Evolutionary conservation across 495 filamentous ascomycete genomes (phyloP).

Genomic region (Daldinia decipiens): DNA sequence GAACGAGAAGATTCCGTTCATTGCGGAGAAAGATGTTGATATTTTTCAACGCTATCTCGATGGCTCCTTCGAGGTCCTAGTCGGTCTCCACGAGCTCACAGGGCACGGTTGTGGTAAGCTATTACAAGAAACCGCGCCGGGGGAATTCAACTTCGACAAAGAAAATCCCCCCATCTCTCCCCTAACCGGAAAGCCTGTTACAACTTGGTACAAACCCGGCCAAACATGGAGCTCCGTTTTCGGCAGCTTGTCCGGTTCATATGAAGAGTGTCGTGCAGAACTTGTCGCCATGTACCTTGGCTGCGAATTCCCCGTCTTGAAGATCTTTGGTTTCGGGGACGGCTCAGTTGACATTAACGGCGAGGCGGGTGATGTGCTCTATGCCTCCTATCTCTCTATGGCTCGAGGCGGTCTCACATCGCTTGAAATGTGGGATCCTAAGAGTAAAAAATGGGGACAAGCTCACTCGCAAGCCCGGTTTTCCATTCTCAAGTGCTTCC

Average conservation of each 20-base stretch:
- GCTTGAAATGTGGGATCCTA: constrained; percentile 89
- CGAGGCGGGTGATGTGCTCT: constrained; percentile 86
- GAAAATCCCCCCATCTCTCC: constrained; percentile 83
- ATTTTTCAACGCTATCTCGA: constrained; percentile 85
- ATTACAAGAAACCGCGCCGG: constrained; percentile 84
- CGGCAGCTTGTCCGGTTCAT: constrained; percentile 82
- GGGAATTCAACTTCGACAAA: constrained; percentile 86
- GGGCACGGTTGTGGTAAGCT: constrained; percentile 97
- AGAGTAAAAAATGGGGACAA: constrained; percentile 91
- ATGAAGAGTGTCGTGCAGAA: constrained; percentile 80
- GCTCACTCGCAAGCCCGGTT: constrained; percentile 95
- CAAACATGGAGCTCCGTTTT: constrained; percentile 96
- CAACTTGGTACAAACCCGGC: constrained; percentile 90
- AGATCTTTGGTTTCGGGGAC: constrained; percentile 92
- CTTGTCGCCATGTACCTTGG: constrained; percentile 93
- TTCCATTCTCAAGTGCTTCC: constrained; percentile 89
- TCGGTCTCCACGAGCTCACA: constrained; percentile 93
- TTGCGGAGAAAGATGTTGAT: constrained; percentile 74
- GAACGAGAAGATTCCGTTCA: constrained; percentile 90
- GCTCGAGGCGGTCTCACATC: constrained; percentile 86
- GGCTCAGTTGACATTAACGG: constrained; percentile 73
- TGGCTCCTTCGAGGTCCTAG: constrained; percentile 91
- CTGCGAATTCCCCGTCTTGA: constrained; percentile 87
- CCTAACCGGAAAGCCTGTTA: constrained; percentile 77
- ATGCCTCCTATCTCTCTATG: constrained; percentile 88